A percentile compares a stretch with the other conserved stretches of the same genome.
phyloP scores from a whole-genome alignment of 768 basidiomycete genomes.

The Suillus subluteus region DNA sequence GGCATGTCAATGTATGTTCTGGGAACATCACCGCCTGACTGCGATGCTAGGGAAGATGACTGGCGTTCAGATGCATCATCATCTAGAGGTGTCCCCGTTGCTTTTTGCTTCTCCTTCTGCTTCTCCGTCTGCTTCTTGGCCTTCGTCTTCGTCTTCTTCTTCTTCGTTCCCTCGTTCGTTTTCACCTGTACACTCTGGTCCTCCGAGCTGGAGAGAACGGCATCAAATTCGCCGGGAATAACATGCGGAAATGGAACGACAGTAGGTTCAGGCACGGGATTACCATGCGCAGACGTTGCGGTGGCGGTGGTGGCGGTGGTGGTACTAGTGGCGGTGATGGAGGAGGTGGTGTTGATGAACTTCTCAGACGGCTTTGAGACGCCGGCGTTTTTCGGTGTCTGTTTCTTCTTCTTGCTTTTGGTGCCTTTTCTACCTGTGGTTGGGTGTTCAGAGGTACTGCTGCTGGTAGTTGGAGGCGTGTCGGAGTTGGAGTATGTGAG shows the following conservation, averaged over 20 bases:
- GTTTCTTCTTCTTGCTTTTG: conserved; percentile 37
- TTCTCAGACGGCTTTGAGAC: conserved; percentile 17
- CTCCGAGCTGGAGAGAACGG: conserved; percentile 17
- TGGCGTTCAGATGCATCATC: conserved; percentile 14
- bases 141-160: conserved; percentile 45
- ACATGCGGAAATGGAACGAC: conserved; percentile 41
- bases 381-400: conserved; percentile 16
- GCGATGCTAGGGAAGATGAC: background rate
- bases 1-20: conserved; percentile 11
- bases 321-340: conserved; percentile 6
- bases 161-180: conserved; percentile 42
- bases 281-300: conserved; percentile 16
- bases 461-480: background rate
- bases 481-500: conserved; percentile 17
- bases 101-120: background rate
- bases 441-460: background rate
- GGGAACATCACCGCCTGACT: conserved; percentile 21
- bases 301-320: conserved; percentile 20
- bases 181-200: conserved; percentile 1
- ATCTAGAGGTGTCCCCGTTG: background rate
- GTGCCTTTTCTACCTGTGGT: conserved; percentile 25
- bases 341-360: background rate
- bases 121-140: conserved; percentile 10
- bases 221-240: conserved; percentile 52
- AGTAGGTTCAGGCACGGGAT: conserved; percentile 25